phyloP scores from a whole-genome alignment of 2,329 filamentous ascomycete species.

The Epichloe hybrida region DNA sequence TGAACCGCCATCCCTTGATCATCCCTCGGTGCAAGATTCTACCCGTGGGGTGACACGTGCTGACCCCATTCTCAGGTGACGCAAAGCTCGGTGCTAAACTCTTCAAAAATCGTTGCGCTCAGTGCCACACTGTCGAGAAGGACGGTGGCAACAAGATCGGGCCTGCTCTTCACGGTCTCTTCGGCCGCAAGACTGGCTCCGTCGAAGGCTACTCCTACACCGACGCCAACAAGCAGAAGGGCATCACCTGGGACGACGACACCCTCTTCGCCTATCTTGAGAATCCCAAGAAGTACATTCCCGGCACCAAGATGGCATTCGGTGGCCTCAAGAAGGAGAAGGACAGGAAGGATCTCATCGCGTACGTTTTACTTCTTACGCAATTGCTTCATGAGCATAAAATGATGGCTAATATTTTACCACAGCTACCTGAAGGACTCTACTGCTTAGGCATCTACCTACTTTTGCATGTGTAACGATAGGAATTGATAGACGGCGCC shows the following conservation, averaged over 20 bases:
- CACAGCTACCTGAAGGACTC: slow-evolving; percentile 53
- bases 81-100: slow-evolving; percentile 64
- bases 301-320: slow-evolving; percentile 99
- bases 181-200: slow-evolving; percentile 86
- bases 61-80: slow-evolving; percentile 43
- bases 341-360: slow-evolving; percentile 98
- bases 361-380: slow-evolving; percentile 42
- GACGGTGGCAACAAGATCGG: slow-evolving; percentile 96
- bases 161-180: slow-evolving; percentile 92
- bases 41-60: neutral
- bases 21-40: no score
- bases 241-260: slow-evolving; percentile 72
- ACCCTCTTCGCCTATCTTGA: slow-evolving; percentile 96
- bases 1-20: neutral
- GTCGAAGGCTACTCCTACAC: slow-evolving; percentile 94
- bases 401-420: slow-evolving; percentile 13
- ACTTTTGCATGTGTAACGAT: slow-evolving; percentile 18
- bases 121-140: slow-evolving; percentile 93
- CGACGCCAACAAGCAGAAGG: slow-evolving; percentile 98
- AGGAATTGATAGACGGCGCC: slow-evolving; percentile 23
- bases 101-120: slow-evolving; percentile 97
- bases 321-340: slow-evolving; percentile 99
- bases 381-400: neutral
- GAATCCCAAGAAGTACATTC: slow-evolving; percentile 99
- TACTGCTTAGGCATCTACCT: slow-evolving; percentile 43